Conservation (phyloP, 805 yeast species). For the Starmerella etchellsii region DNA sequence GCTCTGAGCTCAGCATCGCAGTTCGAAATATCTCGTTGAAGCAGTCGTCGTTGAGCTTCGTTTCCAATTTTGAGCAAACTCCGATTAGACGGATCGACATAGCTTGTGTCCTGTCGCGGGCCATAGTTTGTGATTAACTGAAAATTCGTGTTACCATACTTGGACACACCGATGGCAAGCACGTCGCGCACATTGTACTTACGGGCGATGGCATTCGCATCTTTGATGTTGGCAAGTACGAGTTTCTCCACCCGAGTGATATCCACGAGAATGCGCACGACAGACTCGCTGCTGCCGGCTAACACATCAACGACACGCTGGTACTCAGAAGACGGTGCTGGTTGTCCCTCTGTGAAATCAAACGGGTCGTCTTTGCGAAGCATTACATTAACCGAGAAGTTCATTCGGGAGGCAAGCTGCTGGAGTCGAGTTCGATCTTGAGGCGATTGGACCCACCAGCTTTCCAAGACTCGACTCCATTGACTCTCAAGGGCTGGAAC, state of each 20-base stretch:
- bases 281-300: slow-evolving; percentile 31
- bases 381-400: slow-evolving; percentile 33
- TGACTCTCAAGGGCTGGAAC: slow-evolving; percentile 42
- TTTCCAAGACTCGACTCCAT: slow-evolving; percentile 38
- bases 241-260: slow-evolving; percentile 18
- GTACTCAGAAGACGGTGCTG: slow-evolving; percentile 27
- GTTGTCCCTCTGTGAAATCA: slow-evolving; percentile 37
- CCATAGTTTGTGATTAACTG: background rate
- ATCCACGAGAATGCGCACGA: slow-evolving; percentile 22
- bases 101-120: background rate
- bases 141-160: background rate
- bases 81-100: background rate
- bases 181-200: background rate
- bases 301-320: slow-evolving; percentile 50
- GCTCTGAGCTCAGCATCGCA: background rate
- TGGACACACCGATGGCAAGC: background rate
- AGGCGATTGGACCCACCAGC: slow-evolving; percentile 55
- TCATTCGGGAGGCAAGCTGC: slow-evolving; percentile 10
- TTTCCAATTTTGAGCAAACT: background rate
- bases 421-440: slow-evolving; percentile 38
- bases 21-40: background rate
- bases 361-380: slow-evolving; percentile 47
- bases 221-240: background rate
- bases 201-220: background rate
- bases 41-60: background rate